Base-by-base conservation (phyloP, 2,329 filamentous ascomycete genomes). In the Trichoderma sp. region DNA sequence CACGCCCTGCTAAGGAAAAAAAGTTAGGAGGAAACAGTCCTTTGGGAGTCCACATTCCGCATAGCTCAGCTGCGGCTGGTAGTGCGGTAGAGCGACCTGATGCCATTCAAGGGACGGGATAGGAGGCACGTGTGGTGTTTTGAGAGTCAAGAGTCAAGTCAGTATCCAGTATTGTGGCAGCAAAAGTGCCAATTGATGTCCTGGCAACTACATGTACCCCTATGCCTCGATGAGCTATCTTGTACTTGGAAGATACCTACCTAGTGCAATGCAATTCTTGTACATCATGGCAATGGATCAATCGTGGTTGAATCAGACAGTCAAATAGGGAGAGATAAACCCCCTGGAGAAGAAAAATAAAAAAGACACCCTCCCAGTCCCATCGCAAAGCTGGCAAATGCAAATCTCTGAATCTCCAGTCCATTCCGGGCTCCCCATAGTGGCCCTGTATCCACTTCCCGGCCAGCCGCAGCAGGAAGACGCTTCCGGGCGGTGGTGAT, bases 371-470 rank as follows among this genome's bases (percentile, higher is more conserved):
- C 40, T 43, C 40, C 19, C 40, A n/a, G 19, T 43, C 40, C 8
- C 47, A 49, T 49, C 47, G 11, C 47, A 24, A 24, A 13, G 47
- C 47, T 49, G 47, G 47, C 47, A 49, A 21, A 5, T 6, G 40
- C 16, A n/a, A 49, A 49, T 49, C 47, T 24, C 13, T 24, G 21
- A 21, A 49, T 62, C 43, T 52, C 55, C 29, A 33, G 55, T 52
- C 55, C 29, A 37, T 58, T 49, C 55, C 55, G 55, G 55, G 55
- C 58, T 49, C 21, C 58, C 58, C 58, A 58, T 35, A 37, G 31
- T 53, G 21, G 62, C 21, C 21, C 19, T 13, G 47, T 57, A 53
- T 27, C 62, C 62, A 65, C 62, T 65, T 65, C 24, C 62, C 62
- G 62, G 62, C 53, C 35, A 57, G 62, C 62, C 62, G 62, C 40